Evolutionary conservation across 2,329 filamentous ascomycete genomes (phyloP).

Genomic region (Trichophyton mentagrophytes): DNA sequence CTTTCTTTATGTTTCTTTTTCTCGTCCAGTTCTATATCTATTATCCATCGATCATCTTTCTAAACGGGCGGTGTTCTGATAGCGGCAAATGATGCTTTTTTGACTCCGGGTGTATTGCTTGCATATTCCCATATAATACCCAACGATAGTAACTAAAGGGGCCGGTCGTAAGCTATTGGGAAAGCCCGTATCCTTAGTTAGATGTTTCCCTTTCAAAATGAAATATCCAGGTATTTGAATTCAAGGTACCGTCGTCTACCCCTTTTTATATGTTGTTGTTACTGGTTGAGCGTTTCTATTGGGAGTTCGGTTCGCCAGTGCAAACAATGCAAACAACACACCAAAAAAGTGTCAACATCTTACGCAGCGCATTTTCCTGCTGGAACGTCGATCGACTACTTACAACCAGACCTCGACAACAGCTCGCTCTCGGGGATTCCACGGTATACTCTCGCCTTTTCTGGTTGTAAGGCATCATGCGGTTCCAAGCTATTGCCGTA

Average conservation of each 20-base stretch:
- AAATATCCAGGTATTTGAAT: not conserved
- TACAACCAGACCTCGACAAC: not conserved
- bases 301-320: not conserved
- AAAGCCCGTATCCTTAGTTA: not conserved
- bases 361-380: not conserved
- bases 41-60: not conserved
- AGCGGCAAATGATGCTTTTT: not conserved
- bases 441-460: not conserved
- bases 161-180: not conserved
- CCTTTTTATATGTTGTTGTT: not conserved
- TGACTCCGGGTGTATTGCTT: not conserved
- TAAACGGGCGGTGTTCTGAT: not conserved
- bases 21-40: not conserved
- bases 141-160: not conserved
- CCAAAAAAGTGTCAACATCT: not conserved
- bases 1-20: not conserved
- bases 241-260: not conserved
- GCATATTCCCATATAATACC: not conserved
- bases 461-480: conserved; percentile 41
- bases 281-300: too few species aligned
- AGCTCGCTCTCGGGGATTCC: not conserved
- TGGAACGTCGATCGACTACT: not conserved
- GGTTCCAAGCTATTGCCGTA: conserved; percentile 47
- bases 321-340: conserved; percentile 4
- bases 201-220: not conserved